Base-by-base conservation (phyloP, 345 rosid species). In the Kernera saxatilis region DNA sequence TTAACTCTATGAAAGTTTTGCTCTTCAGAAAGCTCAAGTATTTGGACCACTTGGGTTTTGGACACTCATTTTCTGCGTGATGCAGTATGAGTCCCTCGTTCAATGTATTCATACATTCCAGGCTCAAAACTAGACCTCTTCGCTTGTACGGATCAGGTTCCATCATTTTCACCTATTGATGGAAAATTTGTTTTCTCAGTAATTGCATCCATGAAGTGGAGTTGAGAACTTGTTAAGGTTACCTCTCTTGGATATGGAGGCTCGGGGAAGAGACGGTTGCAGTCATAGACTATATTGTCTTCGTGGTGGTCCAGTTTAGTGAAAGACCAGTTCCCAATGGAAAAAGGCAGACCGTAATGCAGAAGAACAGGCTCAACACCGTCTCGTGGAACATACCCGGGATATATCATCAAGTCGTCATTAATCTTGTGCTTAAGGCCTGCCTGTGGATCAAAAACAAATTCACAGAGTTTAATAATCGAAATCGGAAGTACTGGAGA, bases 241-340 rank as follows among this genome's bases (percentile, higher is more conserved):
- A 94, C 98, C 91, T 91, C 93, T 86, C 89, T 83, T 54, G 98
- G 99, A 80, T 84, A 91, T 26, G 98, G 99, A 81, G 98, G 99
- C 77, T 94, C 98, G 13, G 97, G 93, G 80, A 94, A 91, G 48
- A 89, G 92, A 68, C 83, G 86, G 64, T 81, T 85, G 62, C 99
- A 94, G 49, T 86, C 87, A 75, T 94, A 88, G 44, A 88, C 98
- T 40, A 94, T 87, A 78, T 78, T 83, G 85, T 94, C 97, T 72
- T 94, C 92, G 78, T 88, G 97, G 82, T 89, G 96, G 19, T 85
- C 84, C 45, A 91, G 81, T 80, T 94, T 94, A 82, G 88, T 86
- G 74, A 89, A 94, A 74, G 99, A 91, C 98, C 99, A 89, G 77
- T 94, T 88, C 52, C 99, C 98, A 14, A 94, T 85, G 7, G 59